phyloP scores from a whole-genome alignment of 169 alveolate genomes.

The Eimeria necatrix region DNA sequence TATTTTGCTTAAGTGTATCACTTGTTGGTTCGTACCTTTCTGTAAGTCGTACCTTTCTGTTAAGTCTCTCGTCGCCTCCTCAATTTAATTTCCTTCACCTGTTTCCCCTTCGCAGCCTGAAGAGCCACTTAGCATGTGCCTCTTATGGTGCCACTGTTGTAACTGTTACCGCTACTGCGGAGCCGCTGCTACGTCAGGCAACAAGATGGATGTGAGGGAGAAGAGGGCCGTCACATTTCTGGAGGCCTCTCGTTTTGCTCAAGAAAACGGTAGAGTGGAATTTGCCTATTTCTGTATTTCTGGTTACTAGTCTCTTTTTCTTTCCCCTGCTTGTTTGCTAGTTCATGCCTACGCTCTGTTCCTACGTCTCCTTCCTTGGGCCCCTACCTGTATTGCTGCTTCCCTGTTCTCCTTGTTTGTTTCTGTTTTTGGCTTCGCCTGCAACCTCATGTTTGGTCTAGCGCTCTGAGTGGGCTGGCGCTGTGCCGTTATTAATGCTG shows the following conservation, averaged over 20 bases:
- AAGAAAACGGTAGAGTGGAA: conserved; percentile 87
- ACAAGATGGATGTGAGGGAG: conserved; percentile 81
- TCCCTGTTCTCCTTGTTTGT: background rate
- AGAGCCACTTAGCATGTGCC: no score
- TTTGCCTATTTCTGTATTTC: background rate
- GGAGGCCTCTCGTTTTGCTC: conserved; percentile 93
- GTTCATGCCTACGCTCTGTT: background rate
- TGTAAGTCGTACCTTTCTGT: background rate
- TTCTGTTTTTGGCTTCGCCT: background rate
- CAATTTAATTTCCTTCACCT: background rate
- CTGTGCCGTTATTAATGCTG: background rate
- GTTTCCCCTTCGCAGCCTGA: background rate
- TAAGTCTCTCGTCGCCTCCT: background rate
- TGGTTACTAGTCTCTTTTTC: background rate
- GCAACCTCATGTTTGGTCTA: no score
- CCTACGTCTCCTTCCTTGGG: background rate
- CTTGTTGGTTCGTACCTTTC: background rate
- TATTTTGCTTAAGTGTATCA: no score
- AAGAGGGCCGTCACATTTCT: conserved; percentile 88
- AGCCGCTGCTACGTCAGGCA: conserved; percentile 9
- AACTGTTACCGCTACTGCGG: background rate
- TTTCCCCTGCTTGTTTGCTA: background rate
- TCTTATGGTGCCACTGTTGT: no score
- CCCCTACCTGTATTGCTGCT: background rate
- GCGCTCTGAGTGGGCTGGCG: background rate